A percentile compares a stretch with the other conserved stretches of the same genome.
phyloP scores from a whole-genome alignment of 108 stramenopile genomes.

The Aurantiochytrium sp. region DNA sequence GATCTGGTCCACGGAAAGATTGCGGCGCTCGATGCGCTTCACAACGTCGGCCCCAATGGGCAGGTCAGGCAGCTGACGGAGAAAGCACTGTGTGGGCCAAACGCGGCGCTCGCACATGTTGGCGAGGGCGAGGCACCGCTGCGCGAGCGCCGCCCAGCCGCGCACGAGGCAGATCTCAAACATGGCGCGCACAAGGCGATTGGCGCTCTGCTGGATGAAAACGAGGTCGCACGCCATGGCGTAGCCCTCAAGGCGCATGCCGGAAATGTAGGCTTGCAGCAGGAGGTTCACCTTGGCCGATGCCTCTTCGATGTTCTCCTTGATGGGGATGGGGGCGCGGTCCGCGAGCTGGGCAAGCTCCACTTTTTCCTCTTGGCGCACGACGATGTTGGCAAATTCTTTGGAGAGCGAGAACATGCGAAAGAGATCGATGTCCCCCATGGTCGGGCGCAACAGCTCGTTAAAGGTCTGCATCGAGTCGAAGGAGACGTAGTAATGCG shows the following conservation, averaged over 20 bases:
- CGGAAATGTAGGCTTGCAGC: conserved; percentile 94
- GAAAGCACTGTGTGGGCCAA: conserved; percentile 91
- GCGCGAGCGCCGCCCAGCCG: conserved; percentile 86
- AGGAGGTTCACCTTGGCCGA: conserved; percentile 95
- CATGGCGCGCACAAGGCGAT: conserved; percentile 87
- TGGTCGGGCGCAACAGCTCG: conserved; percentile 86
- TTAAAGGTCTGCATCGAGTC: conserved; percentile 89
- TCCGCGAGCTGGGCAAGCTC: conserved; percentile 87
- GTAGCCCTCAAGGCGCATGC: conserved; percentile 95
- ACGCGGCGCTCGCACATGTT: conserved; percentile 90
- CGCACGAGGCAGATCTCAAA: conserved; percentile 92
- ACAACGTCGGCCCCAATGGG: conserved; percentile 59
- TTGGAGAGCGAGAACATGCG: conserved; percentile 89
- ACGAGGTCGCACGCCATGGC: conserved; percentile 96
- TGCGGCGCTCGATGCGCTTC: conserved; percentile 89
- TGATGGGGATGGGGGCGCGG: conserved; percentile 95
- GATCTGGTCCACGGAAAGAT: conserved; percentile 92
- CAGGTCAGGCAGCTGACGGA: conserved; percentile 84
- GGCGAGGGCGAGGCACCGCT: conserved; percentile 76
- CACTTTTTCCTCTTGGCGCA: conserved; percentile 94
- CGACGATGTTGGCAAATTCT: conserved; percentile 91
- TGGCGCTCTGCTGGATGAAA: conserved; percentile 95
- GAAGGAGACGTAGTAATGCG: conserved; percentile 96
- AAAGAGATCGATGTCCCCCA: conserved; percentile 96
- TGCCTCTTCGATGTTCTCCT: conserved; percentile 85